A percentile compares a stretch with the other conserved stretches of the same genome.
These are phyloP conservation scores for Prunus kanzakura DNA, from an alignment of 306 rosid genomes.

Conservation along the genomic window DNA sequence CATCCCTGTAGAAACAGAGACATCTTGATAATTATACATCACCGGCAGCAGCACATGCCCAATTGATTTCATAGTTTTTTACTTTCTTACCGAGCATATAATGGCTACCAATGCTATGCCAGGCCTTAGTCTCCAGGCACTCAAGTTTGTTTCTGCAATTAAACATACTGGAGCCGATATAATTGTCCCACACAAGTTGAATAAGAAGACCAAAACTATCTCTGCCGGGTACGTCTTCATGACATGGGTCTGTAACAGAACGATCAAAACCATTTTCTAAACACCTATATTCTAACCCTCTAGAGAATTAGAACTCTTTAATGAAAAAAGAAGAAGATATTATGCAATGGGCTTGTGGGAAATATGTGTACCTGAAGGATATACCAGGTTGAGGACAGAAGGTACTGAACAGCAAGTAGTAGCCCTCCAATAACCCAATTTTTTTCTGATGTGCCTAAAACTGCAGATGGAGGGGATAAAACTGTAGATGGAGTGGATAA, in stretches of 20 bases:
- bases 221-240: constrained; percentile 46
- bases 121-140: constrained; percentile 44
- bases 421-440: constrained; percentile 54
- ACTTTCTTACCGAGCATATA: constrained; percentile 42
- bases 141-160: constrained; percentile 38
- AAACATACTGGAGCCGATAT: constrained; percentile 46
- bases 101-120: constrained; percentile 38
- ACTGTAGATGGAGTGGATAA: not conserved
- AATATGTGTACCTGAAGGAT: constrained; percentile 44
- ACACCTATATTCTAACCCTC: not conserved
- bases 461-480: not conserved
- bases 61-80: not conserved
- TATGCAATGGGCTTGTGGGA: too few relatives aligned
- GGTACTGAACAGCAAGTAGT: constrained; percentile 26
- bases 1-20: too few relatives aligned
- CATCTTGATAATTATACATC: too few relatives aligned
- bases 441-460: constrained; percentile 21
- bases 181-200: constrained; percentile 40
- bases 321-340: too few relatives aligned
- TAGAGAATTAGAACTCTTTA: too few relatives aligned
- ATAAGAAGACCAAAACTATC: constrained; percentile 39
- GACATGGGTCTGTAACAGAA: constrained; percentile 29
- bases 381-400: constrained; percentile 38
- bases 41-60: not conserved
- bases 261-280: not conserved